These are phyloP conservation scores for Rauvolfia tetraphylla DNA, from an alignment of 257 asterid species.

Conservation along the genomic window DNA sequence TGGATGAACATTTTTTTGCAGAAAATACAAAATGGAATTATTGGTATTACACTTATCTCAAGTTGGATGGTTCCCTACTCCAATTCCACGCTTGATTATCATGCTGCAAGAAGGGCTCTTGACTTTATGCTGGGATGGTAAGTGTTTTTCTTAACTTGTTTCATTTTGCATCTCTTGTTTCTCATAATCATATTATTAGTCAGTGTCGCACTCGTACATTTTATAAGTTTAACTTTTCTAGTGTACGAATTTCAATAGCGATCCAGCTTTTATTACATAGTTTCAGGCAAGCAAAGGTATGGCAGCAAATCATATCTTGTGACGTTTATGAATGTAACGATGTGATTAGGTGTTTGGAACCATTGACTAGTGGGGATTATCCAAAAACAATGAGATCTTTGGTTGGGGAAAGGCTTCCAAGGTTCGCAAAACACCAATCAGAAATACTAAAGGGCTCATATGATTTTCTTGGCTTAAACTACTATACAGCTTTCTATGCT, in stretches of 20 bases:
- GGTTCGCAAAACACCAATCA: background rate
- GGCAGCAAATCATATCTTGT: too few relatives aligned
- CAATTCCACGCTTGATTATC: constrained; percentile 13
- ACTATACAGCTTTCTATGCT: constrained; percentile 9
- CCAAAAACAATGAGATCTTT: constrained; percentile 9
- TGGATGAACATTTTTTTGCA: background rate
- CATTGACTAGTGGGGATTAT: background rate
- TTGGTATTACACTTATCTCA: constrained; percentile 36
- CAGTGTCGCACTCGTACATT: background rate
- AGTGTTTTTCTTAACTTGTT: background rate
- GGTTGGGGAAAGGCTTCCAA: background rate
- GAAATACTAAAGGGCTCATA: background rate
- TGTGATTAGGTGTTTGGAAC: background rate
- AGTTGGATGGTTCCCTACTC: constrained; percentile 39
- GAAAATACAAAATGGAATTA: constrained; percentile 30
- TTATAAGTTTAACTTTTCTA: too few relatives aligned
- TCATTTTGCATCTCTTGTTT: background rate
- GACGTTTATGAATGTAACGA: background rate
- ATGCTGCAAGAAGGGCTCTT: constrained; percentile 46
- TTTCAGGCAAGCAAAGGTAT: too few relatives aligned
- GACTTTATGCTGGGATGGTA: constrained; percentile 62
- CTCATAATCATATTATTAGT: too few relatives aligned
- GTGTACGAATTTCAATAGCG: too few relatives aligned
- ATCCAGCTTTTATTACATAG: too few relatives aligned
- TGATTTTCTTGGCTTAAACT: constrained; percentile 15